phyloP scores from a whole-genome alignment of 148 eudicot genomes.

The Camellia japonica region DNA sequence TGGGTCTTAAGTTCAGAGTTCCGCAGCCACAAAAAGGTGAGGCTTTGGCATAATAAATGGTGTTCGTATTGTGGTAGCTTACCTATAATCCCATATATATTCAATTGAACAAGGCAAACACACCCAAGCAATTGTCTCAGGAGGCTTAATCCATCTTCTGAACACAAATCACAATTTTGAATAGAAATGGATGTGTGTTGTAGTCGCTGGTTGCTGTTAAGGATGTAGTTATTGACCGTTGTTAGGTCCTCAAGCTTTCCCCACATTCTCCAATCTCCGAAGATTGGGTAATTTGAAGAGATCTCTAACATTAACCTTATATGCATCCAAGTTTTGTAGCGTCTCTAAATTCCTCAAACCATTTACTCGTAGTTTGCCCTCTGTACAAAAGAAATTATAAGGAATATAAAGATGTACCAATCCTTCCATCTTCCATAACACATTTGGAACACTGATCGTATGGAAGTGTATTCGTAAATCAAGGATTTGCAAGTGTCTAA shows the following conservation, averaged over 20 bases:
- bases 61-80: neutral
- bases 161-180: neutral
- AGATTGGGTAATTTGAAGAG: neutral
- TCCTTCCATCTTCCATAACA: constrained; percentile 18
- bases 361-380: neutral
- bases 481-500: constrained; percentile 29
- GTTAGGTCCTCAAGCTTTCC: neutral
- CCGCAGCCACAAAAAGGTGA: neutral
- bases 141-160: neutral
- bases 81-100: neutral
- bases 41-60: neutral
- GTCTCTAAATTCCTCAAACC: constrained; percentile 20
- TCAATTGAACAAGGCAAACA: neutral
- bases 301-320: neutral
- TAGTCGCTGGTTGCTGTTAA: neutral
- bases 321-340: constrained; percentile 13
- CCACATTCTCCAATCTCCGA: neutral
- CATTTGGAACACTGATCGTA: constrained; percentile 1
- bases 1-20: constrained; percentile 2
- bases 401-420: constrained; percentile 33
- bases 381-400: neutral
- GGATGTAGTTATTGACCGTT: neutral
- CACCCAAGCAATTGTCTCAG: constrained; percentile 1
- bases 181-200: neutral
- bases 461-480: constrained; percentile 10